Evolutionary conservation across 768 basidiomycete genomes (phyloP).

Genomic region (Artomyces pyxidatus): DNA sequence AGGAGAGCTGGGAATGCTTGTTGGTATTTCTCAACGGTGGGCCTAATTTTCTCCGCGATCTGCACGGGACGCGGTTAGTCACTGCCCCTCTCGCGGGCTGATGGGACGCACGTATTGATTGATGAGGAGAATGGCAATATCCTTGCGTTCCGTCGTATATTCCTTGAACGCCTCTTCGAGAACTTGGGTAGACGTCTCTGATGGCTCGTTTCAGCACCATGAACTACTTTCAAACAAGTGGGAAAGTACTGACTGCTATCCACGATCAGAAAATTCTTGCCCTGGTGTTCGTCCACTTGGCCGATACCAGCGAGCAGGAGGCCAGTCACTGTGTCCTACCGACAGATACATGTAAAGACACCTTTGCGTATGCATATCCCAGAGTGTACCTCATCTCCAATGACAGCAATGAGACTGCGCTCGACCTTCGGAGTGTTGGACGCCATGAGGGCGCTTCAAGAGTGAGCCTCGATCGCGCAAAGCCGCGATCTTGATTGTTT

Average conservation of each 20-base stretch:
- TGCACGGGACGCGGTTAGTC: too few species aligned
- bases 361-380: conserved; percentile 6
- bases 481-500: background rate
- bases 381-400: conserved; percentile 85
- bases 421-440: conserved; percentile 57
- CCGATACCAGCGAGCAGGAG: conserved; percentile 92
- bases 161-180: conserved; percentile 93
- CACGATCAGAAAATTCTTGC: conserved; percentile 97
- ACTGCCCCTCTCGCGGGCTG: too few species aligned
- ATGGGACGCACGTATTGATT: conserved; percentile 83
- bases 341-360: conserved; percentile 3
- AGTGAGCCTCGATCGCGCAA: background rate
- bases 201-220: conserved; percentile 72
- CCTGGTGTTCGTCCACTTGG: conserved; percentile 81
- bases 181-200: conserved; percentile 69
- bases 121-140: conserved; percentile 93
- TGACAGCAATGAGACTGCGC: conserved; percentile 85
- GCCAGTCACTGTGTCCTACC: conserved; percentile 94
- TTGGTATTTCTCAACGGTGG: conserved; percentile 89
- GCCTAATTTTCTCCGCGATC: conserved; percentile 97
- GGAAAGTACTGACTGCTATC: conserved; percentile 58
- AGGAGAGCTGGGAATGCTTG: conserved; percentile 94
- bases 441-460: conserved; percentile 31
- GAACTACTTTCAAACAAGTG: background rate
- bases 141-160: conserved; percentile 88